phyloP scores from a whole-genome alignment of 768 basidiomycete species.

The Tulasnella sp. region DNA sequence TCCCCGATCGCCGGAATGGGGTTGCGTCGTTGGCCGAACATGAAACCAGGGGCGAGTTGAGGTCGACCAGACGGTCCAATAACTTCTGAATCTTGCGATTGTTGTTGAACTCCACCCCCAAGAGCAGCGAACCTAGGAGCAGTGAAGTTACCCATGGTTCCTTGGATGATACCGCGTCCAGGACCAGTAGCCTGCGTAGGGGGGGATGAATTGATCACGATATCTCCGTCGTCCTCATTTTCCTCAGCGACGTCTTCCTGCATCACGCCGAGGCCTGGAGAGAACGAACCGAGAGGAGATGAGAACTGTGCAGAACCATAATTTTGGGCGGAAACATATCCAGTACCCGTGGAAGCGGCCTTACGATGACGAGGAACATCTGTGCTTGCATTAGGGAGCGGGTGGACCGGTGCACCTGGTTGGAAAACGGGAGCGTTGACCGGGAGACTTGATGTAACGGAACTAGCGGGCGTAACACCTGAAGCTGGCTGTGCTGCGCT shows the following conservation, averaged over 20 bases:
- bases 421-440: slow-evolving; percentile 63
- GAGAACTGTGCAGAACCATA: slow-evolving; percentile 59
- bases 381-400: slow-evolving; percentile 35
- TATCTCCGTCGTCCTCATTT: slow-evolving; percentile 63
- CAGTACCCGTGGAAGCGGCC: slow-evolving; percentile 41
- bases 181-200: slow-evolving; percentile 16
- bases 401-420: slow-evolving; percentile 49
- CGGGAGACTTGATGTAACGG: slow-evolving; percentile 38
- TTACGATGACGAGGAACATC: slow-evolving; percentile 60
- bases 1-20: slow-evolving; percentile 64
- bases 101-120: slow-evolving; percentile 53
- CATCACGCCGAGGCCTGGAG: slow-evolving; percentile 58
- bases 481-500: slow-evolving; percentile 28
- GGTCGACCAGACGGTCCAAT: slow-evolving; percentile 69
- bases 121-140: slow-evolving; percentile 77
- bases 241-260: slow-evolving; percentile 76
- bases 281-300: slow-evolving; percentile 31
- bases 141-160: slow-evolving; percentile 46
- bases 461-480: slow-evolving; percentile 13
- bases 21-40: slow-evolving; percentile 59
- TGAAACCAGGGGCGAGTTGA: slow-evolving; percentile 82
- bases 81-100: slow-evolving; percentile 34
- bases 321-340: slow-evolving; percentile 30
- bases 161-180: slow-evolving; percentile 17
- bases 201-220: slow-evolving; percentile 30